Conservation (phyloP, 2,329 filamentous ascomycete genomes). For the Fusarium anthophilum region DNA sequence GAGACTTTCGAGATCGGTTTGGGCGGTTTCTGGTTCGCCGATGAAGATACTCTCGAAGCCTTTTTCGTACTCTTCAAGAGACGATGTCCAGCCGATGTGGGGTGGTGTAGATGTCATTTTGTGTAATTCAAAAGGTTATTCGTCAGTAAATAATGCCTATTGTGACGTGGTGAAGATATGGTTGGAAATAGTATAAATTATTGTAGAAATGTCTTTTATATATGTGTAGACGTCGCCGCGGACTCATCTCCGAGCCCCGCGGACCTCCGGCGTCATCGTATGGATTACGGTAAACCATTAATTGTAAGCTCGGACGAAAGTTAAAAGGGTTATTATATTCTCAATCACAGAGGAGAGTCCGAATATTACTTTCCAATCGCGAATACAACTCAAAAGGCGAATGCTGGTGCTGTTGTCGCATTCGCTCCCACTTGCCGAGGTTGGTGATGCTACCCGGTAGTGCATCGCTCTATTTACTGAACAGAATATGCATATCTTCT, state of each 20-base stretch:
- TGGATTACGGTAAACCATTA: accelerated
- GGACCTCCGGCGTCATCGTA: background rate
- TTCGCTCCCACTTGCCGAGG: accelerated
- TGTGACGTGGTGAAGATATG: accelerated
- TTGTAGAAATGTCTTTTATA: no score
- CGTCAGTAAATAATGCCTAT: accelerated
- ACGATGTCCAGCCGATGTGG: background rate
- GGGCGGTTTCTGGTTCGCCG: background rate
- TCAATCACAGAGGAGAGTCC: accelerated
- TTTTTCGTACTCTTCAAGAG: background rate
- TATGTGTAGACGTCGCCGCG: background rate
- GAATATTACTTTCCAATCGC: accelerated
- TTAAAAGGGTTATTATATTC: no score
- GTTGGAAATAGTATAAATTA: no score
- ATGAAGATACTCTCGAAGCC: background rate
- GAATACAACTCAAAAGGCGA: accelerated
- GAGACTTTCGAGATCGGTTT: background rate
- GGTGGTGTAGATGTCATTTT: background rate
- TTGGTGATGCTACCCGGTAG: background rate
- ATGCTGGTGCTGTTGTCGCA: background rate
- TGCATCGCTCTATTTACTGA: accelerated
- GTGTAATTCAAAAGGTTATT: accelerated
- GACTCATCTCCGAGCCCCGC: background rate
- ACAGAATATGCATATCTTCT: accelerated
- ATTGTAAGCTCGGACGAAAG: no score